These are phyloP conservation scores for Cladosporium velox DNA, from an alignment of 2,329 filamentous ascomycete species.

Conservation along the genomic window DNA sequence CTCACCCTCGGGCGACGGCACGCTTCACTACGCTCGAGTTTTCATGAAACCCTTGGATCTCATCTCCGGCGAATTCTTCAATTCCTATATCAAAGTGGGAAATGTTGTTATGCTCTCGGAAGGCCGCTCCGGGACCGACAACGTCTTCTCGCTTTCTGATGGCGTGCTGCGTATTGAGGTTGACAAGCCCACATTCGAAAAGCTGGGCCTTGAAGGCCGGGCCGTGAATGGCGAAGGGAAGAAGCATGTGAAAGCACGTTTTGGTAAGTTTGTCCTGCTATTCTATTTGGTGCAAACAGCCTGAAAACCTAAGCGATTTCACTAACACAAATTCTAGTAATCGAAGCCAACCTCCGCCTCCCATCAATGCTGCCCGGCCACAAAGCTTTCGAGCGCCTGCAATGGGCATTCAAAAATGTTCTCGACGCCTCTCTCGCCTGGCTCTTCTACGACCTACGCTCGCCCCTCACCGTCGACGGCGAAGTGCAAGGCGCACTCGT, in stretches of 20 bases:
- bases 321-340: conserved; percentile 51
- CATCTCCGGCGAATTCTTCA: conserved; percentile 75
- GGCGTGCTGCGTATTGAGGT: conserved; percentile 77
- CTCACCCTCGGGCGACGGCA: conserved; percentile 28
- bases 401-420: conserved; percentile 78
- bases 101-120: conserved; percentile 83
- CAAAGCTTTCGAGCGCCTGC: conserved; percentile 75
- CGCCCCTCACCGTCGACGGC: conserved; percentile 12
- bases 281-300: no score
- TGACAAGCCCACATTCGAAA: conserved; percentile 79
- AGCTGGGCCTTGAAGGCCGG: conserved; percentile 75
- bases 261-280: conserved; percentile 54
- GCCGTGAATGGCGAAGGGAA: conserved; percentile 59
- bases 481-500: conserved; percentile 26
- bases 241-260: conserved; percentile 70
- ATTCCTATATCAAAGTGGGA: conserved; percentile 78
- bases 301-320: no score
- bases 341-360: conserved; percentile 73
- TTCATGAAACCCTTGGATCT: conserved; percentile 72
- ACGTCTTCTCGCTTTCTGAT: conserved; percentile 69
- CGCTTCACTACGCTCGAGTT: conserved; percentile 64
- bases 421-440: conserved; percentile 69
- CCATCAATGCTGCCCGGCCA: conserved; percentile 81
- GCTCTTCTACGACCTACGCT: conserved; percentile 69
- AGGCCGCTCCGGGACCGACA: conserved; percentile 69